phyloP scores from a whole-genome alignment of 2,329 filamentous ascomycete genomes.

The Lecanicillium sp. region DNA sequence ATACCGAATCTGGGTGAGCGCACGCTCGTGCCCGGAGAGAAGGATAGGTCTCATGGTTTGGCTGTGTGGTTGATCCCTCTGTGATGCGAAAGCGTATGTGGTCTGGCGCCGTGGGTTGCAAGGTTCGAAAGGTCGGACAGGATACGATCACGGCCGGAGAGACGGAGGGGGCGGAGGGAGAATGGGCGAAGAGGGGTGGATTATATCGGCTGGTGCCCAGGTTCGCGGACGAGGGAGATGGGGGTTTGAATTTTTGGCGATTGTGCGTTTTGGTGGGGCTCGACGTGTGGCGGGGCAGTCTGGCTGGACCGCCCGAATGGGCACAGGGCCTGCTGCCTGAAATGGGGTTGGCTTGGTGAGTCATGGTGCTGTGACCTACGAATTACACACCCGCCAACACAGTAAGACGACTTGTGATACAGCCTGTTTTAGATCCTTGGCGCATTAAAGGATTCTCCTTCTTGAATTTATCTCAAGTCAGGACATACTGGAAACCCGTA shows the following conservation, averaged over 20 bases:
- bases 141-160: conserved; percentile 1
- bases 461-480: no score
- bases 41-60: conserved; percentile 95
- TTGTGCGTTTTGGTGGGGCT: conserved; percentile 40
- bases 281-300: conserved; percentile 6
- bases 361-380: no score
- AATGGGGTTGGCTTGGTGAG: conserved; percentile 1
- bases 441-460: no score
- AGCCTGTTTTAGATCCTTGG: no score
- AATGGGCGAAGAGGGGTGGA: no score
- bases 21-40: conserved; percentile 92
- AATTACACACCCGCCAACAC: no score
- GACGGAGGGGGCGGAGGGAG: no score
- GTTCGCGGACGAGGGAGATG: conserved; percentile 24
- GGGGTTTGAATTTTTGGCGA: conserved; percentile 33
- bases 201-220: conserved; percentile 14
- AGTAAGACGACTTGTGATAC: not conserved
- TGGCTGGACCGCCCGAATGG: not conserved
- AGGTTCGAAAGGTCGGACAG: not conserved
- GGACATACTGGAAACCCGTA: no score
- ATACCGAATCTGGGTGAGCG: conserved; percentile 88
- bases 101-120: conserved; percentile 5
- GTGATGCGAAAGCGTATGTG: conserved; percentile 2
- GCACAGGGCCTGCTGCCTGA: not conserved
- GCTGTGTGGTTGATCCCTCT: conserved; percentile 9